These are phyloP conservation scores for Cystoderma amianthinum DNA, from an alignment of 768 basidiomycete genomes.

Conservation along the genomic window DNA sequence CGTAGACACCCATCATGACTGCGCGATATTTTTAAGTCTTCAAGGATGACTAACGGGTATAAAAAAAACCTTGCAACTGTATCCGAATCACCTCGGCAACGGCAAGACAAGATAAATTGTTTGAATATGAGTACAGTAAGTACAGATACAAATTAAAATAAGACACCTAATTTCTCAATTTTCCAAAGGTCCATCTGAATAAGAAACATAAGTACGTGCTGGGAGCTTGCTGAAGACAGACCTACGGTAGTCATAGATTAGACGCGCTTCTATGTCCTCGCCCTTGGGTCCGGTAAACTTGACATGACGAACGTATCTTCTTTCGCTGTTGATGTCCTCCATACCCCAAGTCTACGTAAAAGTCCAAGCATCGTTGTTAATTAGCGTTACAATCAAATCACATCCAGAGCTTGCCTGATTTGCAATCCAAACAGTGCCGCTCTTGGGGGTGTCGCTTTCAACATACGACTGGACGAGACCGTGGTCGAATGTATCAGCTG, in stretches of 20 bases:
- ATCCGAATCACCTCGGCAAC: too few relatives aligned
- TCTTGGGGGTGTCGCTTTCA: slow-evolving; percentile 60
- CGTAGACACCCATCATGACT: not conserved
- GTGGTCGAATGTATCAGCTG: slow-evolving; percentile 29
- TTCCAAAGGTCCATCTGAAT: not conserved
- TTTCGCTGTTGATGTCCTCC: slow-evolving; percentile 48
- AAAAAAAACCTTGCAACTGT: too few relatives aligned
- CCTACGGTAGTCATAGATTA: slow-evolving; percentile 69
- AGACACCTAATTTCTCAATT: slow-evolving; percentile 1
- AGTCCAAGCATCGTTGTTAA: too few relatives aligned
- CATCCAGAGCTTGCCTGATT: slow-evolving; percentile 44
- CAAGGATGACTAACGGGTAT: too few relatives aligned
- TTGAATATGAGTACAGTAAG: too few relatives aligned
- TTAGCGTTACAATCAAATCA: too few relatives aligned
- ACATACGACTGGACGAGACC: slow-evolving; percentile 40
- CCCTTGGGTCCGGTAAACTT: slow-evolving; percentile 56
- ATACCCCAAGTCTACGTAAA: slow-evolving; percentile 62
- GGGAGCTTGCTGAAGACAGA: slow-evolving; percentile 3
- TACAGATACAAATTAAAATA: too few relatives aligned
- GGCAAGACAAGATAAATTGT: too few relatives aligned
- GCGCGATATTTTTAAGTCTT: too few relatives aligned
- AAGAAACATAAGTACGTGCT: not conserved
- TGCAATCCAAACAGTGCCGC: slow-evolving; percentile 51
- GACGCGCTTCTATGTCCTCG: slow-evolving; percentile 46
- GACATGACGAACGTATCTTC: slow-evolving; percentile 54